Evolutionary conservation across 2,329 filamentous ascomycete species (phyloP).

Genomic region (Aulographum hederae): DNA sequence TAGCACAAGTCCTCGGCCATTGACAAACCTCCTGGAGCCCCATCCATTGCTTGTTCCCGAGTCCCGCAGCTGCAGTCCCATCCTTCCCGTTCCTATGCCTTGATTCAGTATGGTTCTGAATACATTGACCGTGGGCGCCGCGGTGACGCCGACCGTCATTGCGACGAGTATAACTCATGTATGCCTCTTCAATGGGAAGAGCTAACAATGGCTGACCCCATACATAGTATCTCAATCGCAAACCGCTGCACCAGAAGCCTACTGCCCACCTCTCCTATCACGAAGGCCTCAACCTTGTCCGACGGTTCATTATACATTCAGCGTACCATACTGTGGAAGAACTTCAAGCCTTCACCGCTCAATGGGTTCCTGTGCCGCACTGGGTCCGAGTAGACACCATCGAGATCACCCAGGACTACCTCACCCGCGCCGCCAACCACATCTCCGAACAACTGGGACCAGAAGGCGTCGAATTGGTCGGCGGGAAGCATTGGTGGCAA

Average conservation of each 20-base stretch:
- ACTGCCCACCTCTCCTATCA: conserved; percentile 88
- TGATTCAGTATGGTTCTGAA: conserved; percentile 62
- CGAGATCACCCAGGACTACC: conserved; percentile 42
- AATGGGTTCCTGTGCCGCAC: conserved; percentile 76
- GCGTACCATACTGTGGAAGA: conserved; percentile 87
- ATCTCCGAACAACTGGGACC: conserved; percentile 60
- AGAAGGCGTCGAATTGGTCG: conserved; percentile 55
- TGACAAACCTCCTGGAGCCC: no score
- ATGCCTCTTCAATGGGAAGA: no score
- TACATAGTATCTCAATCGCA: conserved; percentile 61
- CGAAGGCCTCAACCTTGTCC: conserved; percentile 74
- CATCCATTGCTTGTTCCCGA: no score
- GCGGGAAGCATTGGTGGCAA: conserved; percentile 77
- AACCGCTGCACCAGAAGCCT: conserved; percentile 56
- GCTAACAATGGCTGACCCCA: not conserved
- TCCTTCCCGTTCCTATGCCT: no score
- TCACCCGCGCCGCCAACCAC: conserved; percentile 46
- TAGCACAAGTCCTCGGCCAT: no score
- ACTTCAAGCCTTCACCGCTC: conserved; percentile 73
- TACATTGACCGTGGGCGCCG: conserved; percentile 63
- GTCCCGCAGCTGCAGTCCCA: no score
- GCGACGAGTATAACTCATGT: conserved; percentile 78
- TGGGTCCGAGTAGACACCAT: conserved; percentile 70
- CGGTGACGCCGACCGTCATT: conserved; percentile 74
- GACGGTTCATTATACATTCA: conserved; percentile 67